A percentile compares a stretch with the other conserved stretches of the same genome.
Conservation (phyloP, 495 filamentous ascomycete genomes). For the Podospora pseudoanserina region DNA sequence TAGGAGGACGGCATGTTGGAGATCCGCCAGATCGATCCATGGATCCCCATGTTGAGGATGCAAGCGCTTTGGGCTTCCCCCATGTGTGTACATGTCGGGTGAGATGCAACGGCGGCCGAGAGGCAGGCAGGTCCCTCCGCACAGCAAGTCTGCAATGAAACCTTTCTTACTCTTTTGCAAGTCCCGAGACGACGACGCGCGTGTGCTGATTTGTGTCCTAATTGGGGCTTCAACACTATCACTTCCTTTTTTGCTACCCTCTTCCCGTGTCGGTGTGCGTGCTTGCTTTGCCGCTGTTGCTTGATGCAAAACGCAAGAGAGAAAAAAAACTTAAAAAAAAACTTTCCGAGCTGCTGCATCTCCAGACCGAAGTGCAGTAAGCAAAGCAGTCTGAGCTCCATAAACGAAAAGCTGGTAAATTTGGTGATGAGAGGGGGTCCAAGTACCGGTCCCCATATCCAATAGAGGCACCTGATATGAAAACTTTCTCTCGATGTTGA, state of each 20-base stretch:
- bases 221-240: background rate
- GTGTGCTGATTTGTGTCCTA: conserved; percentile 3
- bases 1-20: conserved; percentile 17
- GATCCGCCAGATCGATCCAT: conserved; percentile 20
- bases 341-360: background rate
- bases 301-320: background rate
- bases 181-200: background rate
- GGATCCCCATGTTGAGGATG: conserved; percentile 20
- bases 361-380: background rate
- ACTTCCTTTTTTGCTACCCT: background rate
- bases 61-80: conserved; percentile 27
- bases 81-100: background rate
- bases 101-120: conserved; percentile 27
- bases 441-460: background rate
- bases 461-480: background rate
- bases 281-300: background rate
- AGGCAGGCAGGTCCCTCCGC: background rate
- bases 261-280: background rate
- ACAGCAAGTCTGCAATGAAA: conserved; percentile 1
- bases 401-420: background rate
- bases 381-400: too few species aligned
- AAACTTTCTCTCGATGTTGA: background rate
- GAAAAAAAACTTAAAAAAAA: too few species aligned
- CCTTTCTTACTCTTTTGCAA: background rate
- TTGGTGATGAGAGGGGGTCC: background rate